Evolutionary conservation across 2,329 filamentous ascomycete genomes (phyloP), one percentile per base, ranked within the genome.

Genomic region (Pseudogymnoascus sp.): DNA sequence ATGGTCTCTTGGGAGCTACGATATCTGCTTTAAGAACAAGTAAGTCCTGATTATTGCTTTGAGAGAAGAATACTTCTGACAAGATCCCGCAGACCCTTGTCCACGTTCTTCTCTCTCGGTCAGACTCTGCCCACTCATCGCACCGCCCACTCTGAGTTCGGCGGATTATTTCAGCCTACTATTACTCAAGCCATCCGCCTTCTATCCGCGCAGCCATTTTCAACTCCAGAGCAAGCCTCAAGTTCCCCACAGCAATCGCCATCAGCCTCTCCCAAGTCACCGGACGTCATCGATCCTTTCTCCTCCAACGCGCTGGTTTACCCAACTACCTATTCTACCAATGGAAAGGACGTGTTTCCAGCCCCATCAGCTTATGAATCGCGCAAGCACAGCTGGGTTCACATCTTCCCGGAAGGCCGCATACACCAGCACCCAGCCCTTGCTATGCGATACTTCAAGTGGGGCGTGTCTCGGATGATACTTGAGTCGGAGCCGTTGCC

Each of bases 361-460:
- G 83, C 90, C 0, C 91, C 92, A 0, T 87, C 90, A 1, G 82
- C 86, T 58, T 92, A 89, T 72, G 74, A 83, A 1, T 81, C 76
- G 65, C 87, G 91, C 69, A 85, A 84, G 52, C 82, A 89, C 73
- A 84, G 85, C 48, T 99, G 94, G 94, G 79, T 99, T 3, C 94
- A 99, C 74, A 88, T 97, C 61, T 97, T 97, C 74, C 94, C 94
- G 10, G 94, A 99, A 76, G 94, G 92, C 58, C 91, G 89, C 74
- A 91, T 96, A 52, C 92, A 97, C 74, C 94, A 99, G 76, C 87
- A 91, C 67, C 83, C 88, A 1, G 79, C 86, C 42, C 85, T 86
- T 69, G 85, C 87, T 6, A 87, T 97, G 80, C 88, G 94, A 31
- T 99, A 99, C 77, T 97, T 97, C 83, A 97, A 96, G 78, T 99